Conservation (phyloP, 169 alveolate genomes). For the Babesia sp. region DNA sequence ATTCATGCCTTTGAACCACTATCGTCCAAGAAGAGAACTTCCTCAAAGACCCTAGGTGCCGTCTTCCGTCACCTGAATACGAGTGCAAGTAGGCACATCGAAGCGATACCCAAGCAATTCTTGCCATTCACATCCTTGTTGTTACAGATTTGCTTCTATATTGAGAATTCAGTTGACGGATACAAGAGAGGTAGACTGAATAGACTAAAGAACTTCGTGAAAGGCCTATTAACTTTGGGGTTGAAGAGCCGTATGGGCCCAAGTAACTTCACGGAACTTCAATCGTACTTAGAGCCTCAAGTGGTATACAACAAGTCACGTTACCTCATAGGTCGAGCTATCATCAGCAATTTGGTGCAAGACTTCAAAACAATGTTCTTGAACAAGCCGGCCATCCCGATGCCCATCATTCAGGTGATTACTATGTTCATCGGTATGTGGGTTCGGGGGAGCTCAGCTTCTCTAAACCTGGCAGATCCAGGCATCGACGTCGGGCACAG, state of each 20-base stretch:
- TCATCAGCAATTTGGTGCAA: conserved; percentile 33
- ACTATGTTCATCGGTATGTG: conserved; percentile 59
- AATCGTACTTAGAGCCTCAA: conserved; percentile 36
- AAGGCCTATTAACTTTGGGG: conserved; percentile 11
- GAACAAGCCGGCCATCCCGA: conserved; percentile 64
- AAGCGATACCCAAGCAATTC: conserved; percentile 39
- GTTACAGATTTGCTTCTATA: conserved; percentile 49
- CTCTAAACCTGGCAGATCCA: conserved; percentile 30
- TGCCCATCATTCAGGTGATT: conserved; percentile 54
- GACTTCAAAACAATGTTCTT: conserved; percentile 48
- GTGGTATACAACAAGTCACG: conserved; percentile 45
- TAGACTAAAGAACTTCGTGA: conserved; percentile 27
- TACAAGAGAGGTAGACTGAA: conserved; percentile 3
- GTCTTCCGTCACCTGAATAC: conserved; percentile 59
- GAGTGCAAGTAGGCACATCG: conserved; percentile 25
- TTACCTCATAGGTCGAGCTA: conserved; percentile 20
- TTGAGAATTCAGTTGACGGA: conserved; percentile 51
- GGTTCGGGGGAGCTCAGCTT: conserved; percentile 34
- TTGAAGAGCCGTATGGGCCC: conserved; percentile 41
- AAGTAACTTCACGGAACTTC: conserved; percentile 20
- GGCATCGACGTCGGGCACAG: conserved; percentile 34
- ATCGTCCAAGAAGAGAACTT: conserved; percentile 1
- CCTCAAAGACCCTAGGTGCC: conserved; percentile 66
- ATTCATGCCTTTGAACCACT: conserved; percentile 53
- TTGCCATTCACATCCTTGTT: conserved; percentile 57